Base-by-base conservation (phyloP, 2,329 filamentous ascomycete genomes). In the Cytospora mali region DNA sequence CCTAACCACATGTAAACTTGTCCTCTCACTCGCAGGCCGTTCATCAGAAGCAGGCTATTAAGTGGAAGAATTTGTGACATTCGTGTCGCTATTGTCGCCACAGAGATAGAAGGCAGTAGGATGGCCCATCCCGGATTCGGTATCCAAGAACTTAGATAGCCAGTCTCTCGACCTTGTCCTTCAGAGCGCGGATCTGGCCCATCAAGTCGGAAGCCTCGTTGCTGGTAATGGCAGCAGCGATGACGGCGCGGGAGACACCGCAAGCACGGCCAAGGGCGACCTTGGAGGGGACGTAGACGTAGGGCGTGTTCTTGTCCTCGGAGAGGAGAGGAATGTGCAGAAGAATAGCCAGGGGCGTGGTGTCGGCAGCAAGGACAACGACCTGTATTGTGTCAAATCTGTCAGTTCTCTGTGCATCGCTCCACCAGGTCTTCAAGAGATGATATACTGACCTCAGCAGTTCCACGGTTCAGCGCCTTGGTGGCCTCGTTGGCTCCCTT, bases 91-190 rank as follows among this genome's bases (percentile, higher is more conserved):
- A 6, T 21, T 42, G 35, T n/a, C 35, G n/a, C 35, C 9, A 42
- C 35, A n/a, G 35, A 6, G 18, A 9, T 42, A n/a, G 35, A 6
- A n/a, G 35, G 35, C 16, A 42, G 16, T 18, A 33, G 18, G 39
- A n/a, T 21, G 31, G 9, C 42, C 23, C 11, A 31, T 6, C 9
- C 28, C 21, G 21, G 9, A 16, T 18, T 14, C 16, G 9, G n/a
- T 14, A 25, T 18, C 55, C 29, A 21, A 18, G 27, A 46, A 14
- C 58, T 59, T 89, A 97, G 80, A 97, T 97, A 82, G 94, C 93
- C 70, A 97, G 85, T 71, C 93, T 87, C 85, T 98, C 94, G 61
- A 98, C 91, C 87, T 97, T 96, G 79, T 96, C 91, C 84, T 94
- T 96, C 73, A 97, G 83, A 68, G 88, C 84, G 71, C 90, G 86